These are phyloP conservation scores for Astrocystis sublimbata DNA, from an alignment of 495 filamentous ascomycete species.

Conservation along the genomic window DNA sequence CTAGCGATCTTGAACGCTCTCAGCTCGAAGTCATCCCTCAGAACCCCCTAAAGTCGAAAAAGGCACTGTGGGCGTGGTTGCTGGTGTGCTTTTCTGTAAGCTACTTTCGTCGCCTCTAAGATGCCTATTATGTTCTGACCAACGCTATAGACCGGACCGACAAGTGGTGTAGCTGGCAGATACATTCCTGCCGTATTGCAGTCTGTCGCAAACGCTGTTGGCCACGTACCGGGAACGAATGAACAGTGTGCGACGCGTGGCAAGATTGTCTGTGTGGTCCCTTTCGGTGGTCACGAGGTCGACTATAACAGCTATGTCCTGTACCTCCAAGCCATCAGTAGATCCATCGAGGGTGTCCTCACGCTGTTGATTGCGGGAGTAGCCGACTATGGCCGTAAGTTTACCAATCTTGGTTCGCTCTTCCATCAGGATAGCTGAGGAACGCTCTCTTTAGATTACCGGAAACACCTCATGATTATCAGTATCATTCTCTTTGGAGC, in stretches of 20 bases:
- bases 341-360: slow-evolving; percentile 23
- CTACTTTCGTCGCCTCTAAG: neutral
- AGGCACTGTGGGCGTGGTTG: slow-evolving; percentile 24
- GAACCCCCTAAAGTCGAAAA: slow-evolving; percentile 20
- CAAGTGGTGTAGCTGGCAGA: slow-evolving; percentile 22
- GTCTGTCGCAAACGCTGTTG: slow-evolving; percentile 27
- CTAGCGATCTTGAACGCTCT: neutral
- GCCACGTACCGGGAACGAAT: slow-evolving; percentile 23
- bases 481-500: slow-evolving; percentile 30
- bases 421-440: neutral
- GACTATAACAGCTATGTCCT: slow-evolving; percentile 29
- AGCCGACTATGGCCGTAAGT: slow-evolving; percentile 28
- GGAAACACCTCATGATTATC: slow-evolving; percentile 27
- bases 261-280: slow-evolving; percentile 23
- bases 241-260: slow-evolving; percentile 24
- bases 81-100: slow-evolving; percentile 28
- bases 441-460: slow-evolving; percentile 19
- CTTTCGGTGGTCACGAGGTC: slow-evolving; percentile 24
- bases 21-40: neutral
- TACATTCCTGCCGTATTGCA: slow-evolving; percentile 29
- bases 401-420: too few relatives aligned
- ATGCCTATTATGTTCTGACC: neutral
- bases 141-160: slow-evolving; percentile 24
- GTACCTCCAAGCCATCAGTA: slow-evolving; percentile 23
- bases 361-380: slow-evolving; percentile 24